Base-by-base conservation (phyloP, 176 grass and related monocot species). In the Rhipidocladum racemiflorum region DNA sequence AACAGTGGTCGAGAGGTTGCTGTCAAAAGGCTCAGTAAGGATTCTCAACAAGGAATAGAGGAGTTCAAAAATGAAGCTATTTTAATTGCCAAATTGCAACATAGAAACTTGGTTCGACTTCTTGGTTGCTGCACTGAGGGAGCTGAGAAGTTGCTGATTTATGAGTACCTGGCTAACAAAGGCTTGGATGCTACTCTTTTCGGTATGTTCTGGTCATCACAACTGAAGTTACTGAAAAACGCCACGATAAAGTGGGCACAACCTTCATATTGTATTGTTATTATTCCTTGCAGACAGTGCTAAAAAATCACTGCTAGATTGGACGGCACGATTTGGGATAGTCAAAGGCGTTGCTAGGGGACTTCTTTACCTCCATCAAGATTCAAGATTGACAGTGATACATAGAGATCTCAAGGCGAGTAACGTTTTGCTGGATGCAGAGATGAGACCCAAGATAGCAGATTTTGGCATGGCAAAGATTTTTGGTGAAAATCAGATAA, bases 401-500 rank as follows among this genome's bases (percentile, higher is more conserved):
- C 91, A 94, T 18, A 61, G 91, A n/a, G 91, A 91, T 78, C 78
- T 94, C 32, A 94, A 91, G 50, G 91, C 74, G 0, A 88, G 88
- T 25, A 94, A 94, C 4, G 80, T 94, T 20, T 46, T 94, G 62
- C 32, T 94, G 15, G 91, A 94, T 2, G 87, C 78, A 0, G 83
- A 94, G 16, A 77, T 91, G 74, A 65, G 76, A 7, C 85, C 91
- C 38, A 94, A 94, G 23, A 91, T 94, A 70, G 84, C 91, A 0
- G 91, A 94, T 30, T 94, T 94, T 2, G 91, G 91, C 4, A 88
- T 94, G 91, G 91, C 91, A 1, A 87, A 87, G 35, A 91, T 94
- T 39, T 94, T 94, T n/a, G 83, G 88, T 2, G 88, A 87, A 20
- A 87, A 93, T 61, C 85, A 94, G 75, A 57, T 86, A 6, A 87